phyloP scores from a whole-genome alignment of 768 basidiomycete species.

The Clavulina sp. region DNA sequence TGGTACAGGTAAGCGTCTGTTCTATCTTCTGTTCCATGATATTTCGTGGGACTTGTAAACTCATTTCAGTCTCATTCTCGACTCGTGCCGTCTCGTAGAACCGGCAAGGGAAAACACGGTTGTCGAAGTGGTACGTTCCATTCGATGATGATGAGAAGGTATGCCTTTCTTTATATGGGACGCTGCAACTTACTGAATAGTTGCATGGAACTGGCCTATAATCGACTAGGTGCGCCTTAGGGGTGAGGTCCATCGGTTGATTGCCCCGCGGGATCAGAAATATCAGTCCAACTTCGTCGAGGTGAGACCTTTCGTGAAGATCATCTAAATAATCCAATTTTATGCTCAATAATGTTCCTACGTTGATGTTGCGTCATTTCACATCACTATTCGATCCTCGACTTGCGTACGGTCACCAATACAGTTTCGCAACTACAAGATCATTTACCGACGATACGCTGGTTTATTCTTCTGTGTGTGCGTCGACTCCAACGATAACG shows the following conservation, averaged over 20 bases:
- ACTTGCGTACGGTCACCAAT: no score
- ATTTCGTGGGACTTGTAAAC: not conserved
- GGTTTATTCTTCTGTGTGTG: conserved; percentile 97
- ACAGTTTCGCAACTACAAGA: conserved; percentile 94
- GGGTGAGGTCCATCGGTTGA: conserved; percentile 89
- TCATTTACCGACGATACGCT: conserved; percentile 92
- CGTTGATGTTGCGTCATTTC: not conserved
- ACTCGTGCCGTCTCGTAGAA: conserved; percentile 58
- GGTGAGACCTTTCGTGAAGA: conserved; percentile 29
- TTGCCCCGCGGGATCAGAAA: conserved; percentile 94
- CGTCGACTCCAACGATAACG: conserved; percentile 96
- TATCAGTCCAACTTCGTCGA: conserved; percentile 99
- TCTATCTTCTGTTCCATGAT: not conserved
- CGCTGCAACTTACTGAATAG: not conserved
- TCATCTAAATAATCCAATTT: no score
- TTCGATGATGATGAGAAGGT: conserved; percentile 99
- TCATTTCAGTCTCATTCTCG: no score
- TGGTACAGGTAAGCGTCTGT: conserved; percentile 63
- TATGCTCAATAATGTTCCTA: not conserved
- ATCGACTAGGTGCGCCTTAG: conserved; percentile 61
- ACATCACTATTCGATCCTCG: no score
- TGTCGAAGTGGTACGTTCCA: conserved; percentile 98
- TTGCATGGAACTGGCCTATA: not conserved
- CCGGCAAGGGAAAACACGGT: conserved; percentile 90
- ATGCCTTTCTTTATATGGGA: conserved; percentile 7